Evolutionary conservation across 257 asterid genomes (phyloP).

Genomic region (Capsicum chinense): DNA sequence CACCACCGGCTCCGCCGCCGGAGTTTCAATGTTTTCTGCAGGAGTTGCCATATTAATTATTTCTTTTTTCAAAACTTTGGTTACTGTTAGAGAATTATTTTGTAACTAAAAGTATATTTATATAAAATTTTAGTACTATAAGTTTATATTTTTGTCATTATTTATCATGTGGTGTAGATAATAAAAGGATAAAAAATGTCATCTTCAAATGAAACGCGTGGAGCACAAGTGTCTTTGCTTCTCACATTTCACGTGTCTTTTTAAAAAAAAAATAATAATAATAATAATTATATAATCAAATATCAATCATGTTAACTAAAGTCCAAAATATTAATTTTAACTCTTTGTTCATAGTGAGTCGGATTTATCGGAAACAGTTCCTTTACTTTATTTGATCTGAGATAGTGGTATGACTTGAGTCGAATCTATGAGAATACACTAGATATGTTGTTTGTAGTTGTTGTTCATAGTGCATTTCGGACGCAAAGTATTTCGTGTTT

Average conservation of each 20-base stretch:
- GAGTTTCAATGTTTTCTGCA: not conserved
- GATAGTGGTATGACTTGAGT: too few relatives aligned
- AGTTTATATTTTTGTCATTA: not conserved
- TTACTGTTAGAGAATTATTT: not conserved
- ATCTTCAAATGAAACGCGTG: slow-evolving; percentile 27
- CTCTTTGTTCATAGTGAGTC: too few relatives aligned
- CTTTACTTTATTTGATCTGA: too few relatives aligned
- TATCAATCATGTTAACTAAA: too few relatives aligned
- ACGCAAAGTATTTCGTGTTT: too few relatives aligned
- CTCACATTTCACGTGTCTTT: not conserved
- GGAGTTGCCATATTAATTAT: not conserved
- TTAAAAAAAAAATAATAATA: too few relatives aligned
- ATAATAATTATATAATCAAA: too few relatives aligned
- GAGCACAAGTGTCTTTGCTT: slow-evolving; percentile 22
- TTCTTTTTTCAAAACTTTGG: not conserved
- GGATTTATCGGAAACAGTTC: too few relatives aligned
- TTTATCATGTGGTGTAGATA: slow-evolving; percentile 25
- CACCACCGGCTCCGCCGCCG: not conserved
- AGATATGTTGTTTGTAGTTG: too few relatives aligned
- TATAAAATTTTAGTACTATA: slow-evolving; percentile 4
- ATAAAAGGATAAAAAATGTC: slow-evolving; percentile 24
- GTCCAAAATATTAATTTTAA: too few relatives aligned
- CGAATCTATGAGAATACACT: too few relatives aligned
- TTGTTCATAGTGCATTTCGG: too few relatives aligned
- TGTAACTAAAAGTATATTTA: not conserved